phyloP scores from a whole-genome alignment of 2,329 filamentous ascomycete species.

The Fusarium sp. region DNA sequence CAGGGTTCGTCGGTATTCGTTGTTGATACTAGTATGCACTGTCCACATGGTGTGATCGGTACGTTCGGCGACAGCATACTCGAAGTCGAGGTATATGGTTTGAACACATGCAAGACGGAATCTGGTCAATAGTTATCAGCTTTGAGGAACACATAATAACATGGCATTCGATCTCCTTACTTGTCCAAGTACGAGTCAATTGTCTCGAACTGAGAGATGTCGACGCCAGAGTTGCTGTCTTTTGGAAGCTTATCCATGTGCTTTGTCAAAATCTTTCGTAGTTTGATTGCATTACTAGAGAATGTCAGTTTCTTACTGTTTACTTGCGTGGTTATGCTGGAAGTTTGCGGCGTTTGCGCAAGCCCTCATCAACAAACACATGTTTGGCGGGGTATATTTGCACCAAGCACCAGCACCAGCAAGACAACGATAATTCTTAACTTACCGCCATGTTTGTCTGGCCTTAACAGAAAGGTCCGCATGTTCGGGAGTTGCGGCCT shows the following conservation, averaged over 20 bases:
- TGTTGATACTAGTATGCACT: slow-evolving; percentile 81
- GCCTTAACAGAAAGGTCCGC: slow-evolving; percentile 47
- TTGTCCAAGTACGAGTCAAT: slow-evolving; percentile 58
- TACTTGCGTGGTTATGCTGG: slow-evolving; percentile 20
- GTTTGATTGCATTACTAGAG: slow-evolving; percentile 57
- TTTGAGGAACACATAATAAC: slow-evolving; percentile 15
- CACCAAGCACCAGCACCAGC: slow-evolving; percentile 6
- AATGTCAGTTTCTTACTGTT: slow-evolving; percentile 35
- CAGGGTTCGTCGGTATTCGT: slow-evolving; percentile 78
- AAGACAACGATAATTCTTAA: slow-evolving; percentile 24
- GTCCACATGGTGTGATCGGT: slow-evolving; percentile 82
- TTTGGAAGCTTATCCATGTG: slow-evolving; percentile 58
- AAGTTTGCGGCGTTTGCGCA: slow-evolving; percentile 18
- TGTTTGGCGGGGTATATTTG: slow-evolving; percentile 16
- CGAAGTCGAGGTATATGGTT: slow-evolving; percentile 78
- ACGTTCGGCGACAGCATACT: slow-evolving; percentile 70
- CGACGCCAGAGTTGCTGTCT: slow-evolving; percentile 51
- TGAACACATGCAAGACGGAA: slow-evolving; percentile 79
- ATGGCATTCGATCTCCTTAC: slow-evolving; percentile 47
- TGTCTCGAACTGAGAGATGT: slow-evolving; percentile 58
- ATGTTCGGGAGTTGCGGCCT: slow-evolving; percentile 34
- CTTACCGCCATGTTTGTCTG: slow-evolving; percentile 56
- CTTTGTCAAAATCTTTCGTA: slow-evolving; percentile 57
- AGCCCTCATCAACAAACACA: slow-evolving; percentile 7
- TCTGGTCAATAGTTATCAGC: slow-evolving; percentile 54